Evolutionary conservation across 225 moss, liverwort and hornwort species (phyloP), one percentile per base, ranked within the genome.

Genomic region (Straminergon stramineum): DNA sequence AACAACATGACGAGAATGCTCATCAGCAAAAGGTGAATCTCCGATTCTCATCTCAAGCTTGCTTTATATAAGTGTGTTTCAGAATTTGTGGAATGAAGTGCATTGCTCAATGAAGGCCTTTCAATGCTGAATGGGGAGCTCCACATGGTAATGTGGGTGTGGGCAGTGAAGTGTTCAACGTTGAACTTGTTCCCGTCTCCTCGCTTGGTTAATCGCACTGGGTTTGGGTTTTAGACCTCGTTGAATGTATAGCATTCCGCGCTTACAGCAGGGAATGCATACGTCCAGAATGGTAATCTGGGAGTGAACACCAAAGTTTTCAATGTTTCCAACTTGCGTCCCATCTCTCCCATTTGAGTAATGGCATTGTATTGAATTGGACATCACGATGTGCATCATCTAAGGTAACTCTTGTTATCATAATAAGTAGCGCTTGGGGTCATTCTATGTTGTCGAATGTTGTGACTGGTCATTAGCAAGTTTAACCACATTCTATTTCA

Each of bases 1-100:
- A 95, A 95, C 88, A 95, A 92, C 89, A 92, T 94, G 85, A 95
- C 95, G 55, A 85, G 94, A 71, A 94, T 92, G 92, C 89, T 95
- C 75, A 73, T 92, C 89, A 93, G 89, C 87, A 91, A 93, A 35
- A 91, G 92, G 93, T 93, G 76, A 84, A 28, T 23, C 52, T 41
- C 37, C 70, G 45, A 81, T 69, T 58, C 85, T 71, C 81, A 81
- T 85, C 66, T 64, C 81, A 37, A 84, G 28, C n/a, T 84, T 56
- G 67, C 43, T 57, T 12, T 21, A 28, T 27, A 8, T 21, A 10
- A 31, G 22, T 77, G 34, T 34, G 43, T 26, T 77, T 39, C 51
- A 52, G 77, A 64, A n/a, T 52, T 66, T 53, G 39, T 39, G 53
- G 53, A 66, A 65, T 78, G 55, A 75, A 22, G 16, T 71, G 84